Conservation (phyloP, 352 stramenopile species). For the Phytophthora melonis region DNA sequence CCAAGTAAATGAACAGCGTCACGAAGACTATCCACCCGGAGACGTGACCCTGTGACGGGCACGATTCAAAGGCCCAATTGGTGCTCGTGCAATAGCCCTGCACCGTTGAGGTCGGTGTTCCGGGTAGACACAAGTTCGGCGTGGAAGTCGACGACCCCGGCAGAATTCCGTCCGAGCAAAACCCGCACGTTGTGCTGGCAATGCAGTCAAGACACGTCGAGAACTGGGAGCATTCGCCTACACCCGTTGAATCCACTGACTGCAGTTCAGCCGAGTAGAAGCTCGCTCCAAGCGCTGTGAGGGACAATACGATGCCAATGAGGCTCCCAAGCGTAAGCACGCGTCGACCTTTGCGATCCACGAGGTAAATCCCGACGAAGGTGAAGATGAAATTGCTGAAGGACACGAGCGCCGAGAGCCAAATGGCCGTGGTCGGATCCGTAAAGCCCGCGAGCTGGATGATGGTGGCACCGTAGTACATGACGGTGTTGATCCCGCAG, state of each 20-base stretch:
- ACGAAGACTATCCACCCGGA: constrained; percentile 59
- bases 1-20: constrained; percentile 78
- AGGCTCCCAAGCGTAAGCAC: constrained; percentile 41
- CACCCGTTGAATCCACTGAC: constrained; percentile 24
- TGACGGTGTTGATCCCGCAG: constrained; percentile 90
- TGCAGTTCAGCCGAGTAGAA: constrained; percentile 44
- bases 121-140: constrained; percentile 43
- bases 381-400: constrained; percentile 53
- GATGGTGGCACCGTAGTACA: constrained; percentile 89
- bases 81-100: constrained; percentile 30
- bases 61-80: constrained; percentile 64
- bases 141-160: background rate
- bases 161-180: constrained; percentile 31
- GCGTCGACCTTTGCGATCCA: constrained; percentile 37
- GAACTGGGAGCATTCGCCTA: constrained; percentile 49
- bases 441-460: constrained; percentile 86
- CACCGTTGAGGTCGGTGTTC: constrained; percentile 21
- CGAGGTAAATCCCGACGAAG: constrained; percentile 47
- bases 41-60: constrained; percentile 45
- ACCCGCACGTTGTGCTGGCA: constrained; percentile 62
- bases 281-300: constrained; percentile 35
- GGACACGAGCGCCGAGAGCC: constrained; percentile 75
- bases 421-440: constrained; percentile 76
- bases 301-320: constrained; percentile 32
- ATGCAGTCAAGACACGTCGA: constrained; percentile 79